phyloP scores from a whole-genome alignment of 768 basidiomycete genomes.

The Trametes coccinea region DNA sequence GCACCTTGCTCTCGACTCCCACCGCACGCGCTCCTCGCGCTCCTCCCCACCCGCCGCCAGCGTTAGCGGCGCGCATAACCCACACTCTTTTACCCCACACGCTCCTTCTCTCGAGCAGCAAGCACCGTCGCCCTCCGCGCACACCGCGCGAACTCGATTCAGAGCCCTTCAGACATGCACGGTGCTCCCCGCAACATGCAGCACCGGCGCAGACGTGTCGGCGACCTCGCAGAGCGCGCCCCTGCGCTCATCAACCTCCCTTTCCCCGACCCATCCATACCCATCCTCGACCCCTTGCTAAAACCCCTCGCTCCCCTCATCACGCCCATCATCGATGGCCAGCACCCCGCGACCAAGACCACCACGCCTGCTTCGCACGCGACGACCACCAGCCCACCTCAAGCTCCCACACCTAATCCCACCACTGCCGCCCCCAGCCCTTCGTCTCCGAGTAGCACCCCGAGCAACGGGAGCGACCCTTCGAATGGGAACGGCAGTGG shows the following conservation, averaged over 20 bases:
- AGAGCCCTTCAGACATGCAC: conserved; percentile 6
- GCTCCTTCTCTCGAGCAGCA: conserved; percentile 8
- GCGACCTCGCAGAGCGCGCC: conserved; percentile 36
- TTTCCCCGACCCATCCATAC: conserved; percentile 42
- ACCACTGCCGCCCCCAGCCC: conserved; percentile 10
- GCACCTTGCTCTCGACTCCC: conserved; percentile 15
- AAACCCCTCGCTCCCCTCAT: conserved; percentile 35
- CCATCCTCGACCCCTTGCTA: conserved; percentile 39
- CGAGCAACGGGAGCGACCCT: conserved; percentile 2
- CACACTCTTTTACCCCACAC: conserved; percentile 19
- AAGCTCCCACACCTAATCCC: conserved; percentile 6
- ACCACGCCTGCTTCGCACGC: background rate
- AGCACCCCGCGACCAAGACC: conserved; percentile 5
- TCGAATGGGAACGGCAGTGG: background rate
- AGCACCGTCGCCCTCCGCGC: background rate
- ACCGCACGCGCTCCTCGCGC: conserved; percentile 7
- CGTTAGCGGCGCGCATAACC: background rate
- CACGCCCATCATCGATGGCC: conserved; percentile 28
- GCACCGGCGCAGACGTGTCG: conserved; percentile 14
- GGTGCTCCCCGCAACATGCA: conserved; percentile 11
- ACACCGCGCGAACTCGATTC: background rate
- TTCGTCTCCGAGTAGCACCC: conserved; percentile 2
- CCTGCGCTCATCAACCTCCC: conserved; percentile 42
- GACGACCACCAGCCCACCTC: conserved; percentile 6
- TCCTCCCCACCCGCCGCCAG: conserved; percentile 8